Base-by-base conservation (phyloP, 139 green algal species). In the Nannochloris sp. region DNA sequence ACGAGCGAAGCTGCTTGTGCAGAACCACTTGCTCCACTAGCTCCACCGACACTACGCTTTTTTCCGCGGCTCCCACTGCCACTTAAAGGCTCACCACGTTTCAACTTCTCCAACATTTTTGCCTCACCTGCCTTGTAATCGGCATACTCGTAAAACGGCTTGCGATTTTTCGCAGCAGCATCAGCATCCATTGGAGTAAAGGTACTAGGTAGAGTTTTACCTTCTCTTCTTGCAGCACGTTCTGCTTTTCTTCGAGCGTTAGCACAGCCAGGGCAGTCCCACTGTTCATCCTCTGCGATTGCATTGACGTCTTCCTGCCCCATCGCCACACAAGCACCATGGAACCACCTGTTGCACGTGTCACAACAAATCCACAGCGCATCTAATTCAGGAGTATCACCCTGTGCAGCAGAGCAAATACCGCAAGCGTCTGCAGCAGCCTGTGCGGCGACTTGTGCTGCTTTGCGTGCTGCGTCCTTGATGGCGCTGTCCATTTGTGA, bases 311-410 rank as follows among this genome's bases (percentile, higher is more conserved):
- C 54, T 36, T 77, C 68, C 25, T 63, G 32, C 3, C 23, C 35
- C 51, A 76, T 44, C 12, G 27, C 42, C 9, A 66, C 67, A 34
- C 72, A 79, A 32, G 14, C 30, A 42, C 72, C 67, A 47, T 79
- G 72, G 60, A 79, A 79, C 70, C 70, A 77, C 29, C 55, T 48
- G 19, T 78, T 66, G 69, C 79, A 85, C 4, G 25, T 46, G 58
- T 80, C 73, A 57, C 79, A 85, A 33, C 15, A 53, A 4, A 85
- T 67, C 78, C 78, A 85, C 2, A 70, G 47, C 1, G 12, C 66
- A 29, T 81, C 71, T 58, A 64, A 39, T 31, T 72, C 62, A 14
- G 39, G 53, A 6, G 53, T 62, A 23, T 81, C 68, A 7, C 62
- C 73, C 19, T 71, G 69, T 29, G 34, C 24, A 2, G 35, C 54